Base-by-base conservation (phyloP, 768 basidiomycete genomes). In the Naematelia aurantialba region DNA sequence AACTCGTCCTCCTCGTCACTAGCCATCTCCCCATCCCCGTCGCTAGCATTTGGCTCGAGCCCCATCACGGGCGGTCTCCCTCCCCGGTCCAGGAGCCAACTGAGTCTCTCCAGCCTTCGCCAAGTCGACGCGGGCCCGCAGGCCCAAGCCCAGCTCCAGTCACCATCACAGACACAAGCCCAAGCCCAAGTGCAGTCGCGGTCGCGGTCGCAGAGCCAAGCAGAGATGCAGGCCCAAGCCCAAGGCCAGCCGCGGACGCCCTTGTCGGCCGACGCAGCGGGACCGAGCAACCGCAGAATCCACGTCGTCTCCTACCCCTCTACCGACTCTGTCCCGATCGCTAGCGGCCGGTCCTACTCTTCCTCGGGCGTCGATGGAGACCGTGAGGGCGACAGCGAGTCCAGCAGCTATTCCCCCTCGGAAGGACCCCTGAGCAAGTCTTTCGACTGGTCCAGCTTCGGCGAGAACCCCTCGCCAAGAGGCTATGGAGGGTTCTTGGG, bases 1-100 rank as follows among this genome's bases (percentile, higher is more conserved):
- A 39, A 50, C 14, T 67, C 67, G 10, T 65, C 66, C 8, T 62
- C 67, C n/a, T 69, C 70, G 4, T 66, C 66, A 21, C 60, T 66
- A 11, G 62, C 45, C 17, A 50, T 63, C 5, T 67, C 62, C n/a
- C 57, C 65, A 22, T 68, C 67, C 4, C 57, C 66, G 3, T 50
- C 55, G 5, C 24, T 25, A 8, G 26, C 30, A 24, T 21, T 12
- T 22, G 42, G 42, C 21, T 12, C 42, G 44, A 45, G 39, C 5
- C 19, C 54, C 11, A 17, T 22, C 5, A 45, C 10, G 25, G 19
- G 46, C 11, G 46, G 46, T 10, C 46, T 39, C 34, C 34, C 34
- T 10, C 46, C n/a, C 12, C 8, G 24, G 21, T 19, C n/a, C 21
- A 25, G 21, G 19, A 47, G n/a, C 19, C 46, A 47, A 47, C n/a